These are phyloP conservation scores for Colletotrichum musicola DNA, from an alignment of 2,329 filamentous ascomycete species.

Conservation along the genomic window DNA sequence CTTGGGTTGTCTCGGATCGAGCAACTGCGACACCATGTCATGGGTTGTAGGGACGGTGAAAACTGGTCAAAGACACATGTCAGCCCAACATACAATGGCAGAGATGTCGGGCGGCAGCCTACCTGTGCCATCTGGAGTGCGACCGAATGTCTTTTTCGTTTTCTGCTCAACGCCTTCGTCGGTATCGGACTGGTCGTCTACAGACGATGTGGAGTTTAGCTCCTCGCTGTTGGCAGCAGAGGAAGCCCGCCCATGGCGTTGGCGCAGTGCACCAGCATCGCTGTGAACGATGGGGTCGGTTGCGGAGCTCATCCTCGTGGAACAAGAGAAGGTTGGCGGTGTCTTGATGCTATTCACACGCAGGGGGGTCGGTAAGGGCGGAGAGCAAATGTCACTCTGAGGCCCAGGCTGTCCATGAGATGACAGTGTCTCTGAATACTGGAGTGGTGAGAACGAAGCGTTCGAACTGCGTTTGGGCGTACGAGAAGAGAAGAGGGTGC, in stretches of 20 bases:
- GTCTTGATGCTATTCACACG: conserved; percentile 29
- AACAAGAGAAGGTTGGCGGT: background rate
- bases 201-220: conserved; percentile 7
- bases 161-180: conserved; percentile 42
- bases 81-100: background rate
- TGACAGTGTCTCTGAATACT: conserved; percentile 28
- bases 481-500: background rate
- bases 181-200: conserved; percentile 18
- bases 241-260: conserved; percentile 26
- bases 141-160: conserved; percentile 84
- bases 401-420: conserved; percentile 38
- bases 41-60: conserved; percentile 96
- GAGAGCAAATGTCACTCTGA: conserved; percentile 30
- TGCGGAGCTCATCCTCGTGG: conserved; percentile 41
- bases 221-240: conserved; percentile 24
- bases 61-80: conserved; percentile 66
- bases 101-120: conserved; percentile 54
- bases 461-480: conserved; percentile 8
- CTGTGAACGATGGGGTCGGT: conserved; percentile 31
- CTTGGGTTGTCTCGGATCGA: conserved; percentile 95
- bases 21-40: conserved; percentile 98
- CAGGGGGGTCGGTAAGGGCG: conserved; percentile 38
- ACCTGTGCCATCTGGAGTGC: conserved; percentile 92
- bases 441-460: background rate
- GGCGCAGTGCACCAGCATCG: conserved; percentile 33